Evolutionary conservation across 768 basidiomycete genomes (phyloP), one percentile per base, ranked within the genome.

Genomic region (Fomitopsis pulvina): DNA sequence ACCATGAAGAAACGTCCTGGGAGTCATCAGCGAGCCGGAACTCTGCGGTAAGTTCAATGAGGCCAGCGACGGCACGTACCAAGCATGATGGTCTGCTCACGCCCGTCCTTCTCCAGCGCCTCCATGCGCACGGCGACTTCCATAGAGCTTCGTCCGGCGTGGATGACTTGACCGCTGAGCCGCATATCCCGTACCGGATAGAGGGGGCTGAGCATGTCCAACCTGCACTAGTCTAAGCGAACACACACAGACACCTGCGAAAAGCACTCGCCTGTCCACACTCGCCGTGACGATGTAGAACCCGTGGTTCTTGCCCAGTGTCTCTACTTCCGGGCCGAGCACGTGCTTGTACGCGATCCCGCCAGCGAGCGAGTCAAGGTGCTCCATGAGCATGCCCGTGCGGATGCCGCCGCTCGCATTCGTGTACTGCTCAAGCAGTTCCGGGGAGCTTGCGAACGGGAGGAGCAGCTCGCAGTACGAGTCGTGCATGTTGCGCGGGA

Each of bases 1-100:
- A 92, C 89, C 89, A 92, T 92, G 0, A 84, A 83, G 69, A 92
- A 92, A n/a, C 89, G 80, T n/a, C 91, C 90, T 89, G 42, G 41
- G 16, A 25, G 28, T 37, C 29, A 25, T 29, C 10, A 6, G 46
- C 3, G 21, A 32, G n/a, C 21, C 45, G 22, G 18, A 21, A 29
- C 48, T 5, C 4, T 39, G 51, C 18, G 20, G 42, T 22, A 3
- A 32, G 42, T 16, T 10, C 21, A 45, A 14, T 6, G 43, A 11
- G 6, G 9, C 8, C 9, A 45, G 24, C 8, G 26, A 26, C 18
- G 30, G 45, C 34, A 57, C 66, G 41, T 60, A 81, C 87, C 87
- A 34, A 91, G 68, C 56, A 87, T 69, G 27, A 88, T 76, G 7
- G 85, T 83, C 54, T 81, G 74, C 16, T 79, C 77, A 4, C 69